Evolutionary conservation across 2,329 filamentous ascomycete genomes (phyloP).

Genomic region (Diaporthe sp.): DNA sequence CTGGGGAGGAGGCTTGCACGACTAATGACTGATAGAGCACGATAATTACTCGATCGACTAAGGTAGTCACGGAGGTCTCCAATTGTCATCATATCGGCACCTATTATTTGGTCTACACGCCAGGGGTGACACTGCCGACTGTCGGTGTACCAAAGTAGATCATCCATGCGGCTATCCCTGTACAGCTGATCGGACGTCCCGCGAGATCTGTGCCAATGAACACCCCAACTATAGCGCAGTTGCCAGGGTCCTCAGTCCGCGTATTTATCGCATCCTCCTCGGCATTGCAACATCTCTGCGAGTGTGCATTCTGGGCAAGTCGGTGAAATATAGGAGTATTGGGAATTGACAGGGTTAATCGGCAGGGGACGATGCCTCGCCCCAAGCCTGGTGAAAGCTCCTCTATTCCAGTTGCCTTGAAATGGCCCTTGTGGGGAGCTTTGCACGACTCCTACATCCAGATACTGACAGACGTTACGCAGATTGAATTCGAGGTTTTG

Average conservation of each 20-base stretch:
- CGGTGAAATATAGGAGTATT: too few relatives aligned
- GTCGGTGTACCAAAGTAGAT: constrained; percentile 5
- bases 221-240: not conserved
- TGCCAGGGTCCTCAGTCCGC: too few relatives aligned
- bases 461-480: not conserved
- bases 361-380: not conserved
- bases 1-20: not conserved
- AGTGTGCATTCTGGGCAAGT: not conserved
- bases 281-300: too few relatives aligned
- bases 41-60: not conserved
- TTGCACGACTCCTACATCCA: fast-evolving
- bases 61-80: not conserved
- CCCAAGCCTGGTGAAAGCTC: not conserved
- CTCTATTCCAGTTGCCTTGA: fast-evolving
- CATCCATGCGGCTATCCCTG: not conserved
- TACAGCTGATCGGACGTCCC: not conserved
- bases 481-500: fast-evolving
- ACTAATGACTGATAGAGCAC: not conserved
- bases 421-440: fast-evolving
- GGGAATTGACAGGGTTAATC: too few relatives aligned
- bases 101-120: not conserved
- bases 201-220: not conserved
- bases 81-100: not conserved
- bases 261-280: too few relatives aligned
- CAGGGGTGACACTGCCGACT: too few relatives aligned